phyloP scores from a whole-genome alignment of 129 eudicot species.

The Cynara cardunculus region DNA sequence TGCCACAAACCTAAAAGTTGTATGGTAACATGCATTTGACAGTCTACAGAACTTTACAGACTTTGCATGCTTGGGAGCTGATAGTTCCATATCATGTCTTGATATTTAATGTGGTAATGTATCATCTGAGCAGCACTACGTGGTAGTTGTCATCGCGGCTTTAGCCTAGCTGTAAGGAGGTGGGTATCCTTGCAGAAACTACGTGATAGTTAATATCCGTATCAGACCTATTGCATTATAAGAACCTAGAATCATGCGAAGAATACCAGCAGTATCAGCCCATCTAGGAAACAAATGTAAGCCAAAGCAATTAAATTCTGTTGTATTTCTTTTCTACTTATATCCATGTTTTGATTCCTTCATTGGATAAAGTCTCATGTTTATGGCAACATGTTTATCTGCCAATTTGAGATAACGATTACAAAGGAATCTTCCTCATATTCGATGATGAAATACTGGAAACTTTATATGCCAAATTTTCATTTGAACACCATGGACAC shows the following conservation, averaged over 20 bases:
- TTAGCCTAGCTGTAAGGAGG: not conserved
- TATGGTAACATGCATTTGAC: not conserved
- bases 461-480: not conserved
- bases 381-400: not conserved
- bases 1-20: not conserved
- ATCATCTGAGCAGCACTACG: not conserved
- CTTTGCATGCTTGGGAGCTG: not conserved
- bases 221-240: not conserved
- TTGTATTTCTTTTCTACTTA: not conserved
- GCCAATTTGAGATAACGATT: not conserved
- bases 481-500: not conserved
- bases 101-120: not conserved
- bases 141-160: not conserved
- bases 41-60: not conserved
- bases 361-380: not conserved
- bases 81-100: not conserved
- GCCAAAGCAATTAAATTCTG: not conserved
- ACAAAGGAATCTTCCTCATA: not conserved
- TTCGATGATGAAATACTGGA: not conserved
- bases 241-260: not conserved
- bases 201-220: not conserved
- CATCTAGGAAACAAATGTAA: not conserved
- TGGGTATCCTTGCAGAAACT: not conserved
- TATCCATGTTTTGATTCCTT: not conserved
- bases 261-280: not conserved